Base-by-base conservation (phyloP, 2,329 filamentous ascomycete species). In the Botrytis galanthina region DNA sequence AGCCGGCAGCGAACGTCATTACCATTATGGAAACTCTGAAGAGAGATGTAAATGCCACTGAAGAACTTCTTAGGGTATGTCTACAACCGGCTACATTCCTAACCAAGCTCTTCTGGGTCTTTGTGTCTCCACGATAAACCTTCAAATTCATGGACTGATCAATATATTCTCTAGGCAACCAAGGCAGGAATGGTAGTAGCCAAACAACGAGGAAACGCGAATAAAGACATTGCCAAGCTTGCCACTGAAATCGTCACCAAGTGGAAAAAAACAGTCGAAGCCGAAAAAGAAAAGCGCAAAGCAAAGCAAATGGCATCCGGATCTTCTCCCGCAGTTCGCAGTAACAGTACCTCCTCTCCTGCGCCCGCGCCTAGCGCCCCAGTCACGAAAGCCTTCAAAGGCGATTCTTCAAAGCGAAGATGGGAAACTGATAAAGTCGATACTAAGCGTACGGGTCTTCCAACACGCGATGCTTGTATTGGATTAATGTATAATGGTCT, bases 401-500 rank as follows among this genome's bases (percentile, higher is more conserved):
- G 90, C 79, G 87, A 92, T 77, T 89, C 91, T 3, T 91, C 95
- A 80, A 96, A 94, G 86, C 90, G 96, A 78, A 93, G 89, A 78
- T 93, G 91, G 85, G 91, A 92, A 78, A 87, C 86, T n/a, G 96
- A 98, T 82, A 91, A 91, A 59, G 90, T 97, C 71, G 90, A 95
- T 79, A 88, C 89, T 78, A 89, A 91, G 77, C 89, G 94, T 70
- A 98, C 94, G 26, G 90, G 90, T 66, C 91, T 92, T 74, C 84
- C 87, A 73, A 88, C 88, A 32, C 92, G 96, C 74, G 93, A 98
- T 84, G 92, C 90, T 80, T 97, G 93, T 82, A 91, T 98, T 75
- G 94, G 94, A 68, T 88, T 99, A 61, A 89, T 99, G 82, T 99
- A 98, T 85, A 96, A 99, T 79, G 96, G 95, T 26, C 87, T 99